Conservation (phyloP, 306 rosid genomes). For the Gillenia trifoliata region DNA sequence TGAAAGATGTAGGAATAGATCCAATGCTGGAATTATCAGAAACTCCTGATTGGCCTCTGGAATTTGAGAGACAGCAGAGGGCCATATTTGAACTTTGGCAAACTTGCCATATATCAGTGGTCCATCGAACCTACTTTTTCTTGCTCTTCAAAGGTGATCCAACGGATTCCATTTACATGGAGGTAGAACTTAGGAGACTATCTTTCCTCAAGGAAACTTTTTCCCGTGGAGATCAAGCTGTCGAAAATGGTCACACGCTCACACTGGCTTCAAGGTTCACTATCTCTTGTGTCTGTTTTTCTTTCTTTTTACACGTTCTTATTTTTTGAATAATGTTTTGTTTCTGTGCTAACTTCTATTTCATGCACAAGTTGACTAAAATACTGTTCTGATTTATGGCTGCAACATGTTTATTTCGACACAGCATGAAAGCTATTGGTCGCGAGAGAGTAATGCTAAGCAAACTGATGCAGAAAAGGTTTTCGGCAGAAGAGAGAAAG, state of each 20-base stretch:
- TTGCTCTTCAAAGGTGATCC: conserved; percentile 93
- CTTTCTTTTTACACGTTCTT: not conserved
- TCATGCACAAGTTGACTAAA: not conserved
- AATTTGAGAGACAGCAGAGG: conserved; percentile 68
- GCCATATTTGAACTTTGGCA: conserved; percentile 85
- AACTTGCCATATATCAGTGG: conserved; percentile 74
- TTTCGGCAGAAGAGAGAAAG: conserved; percentile 63
- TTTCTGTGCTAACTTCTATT: not conserved
- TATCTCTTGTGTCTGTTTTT: conserved; percentile 6
- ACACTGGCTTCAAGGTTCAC: conserved; percentile 73
- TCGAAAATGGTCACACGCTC: conserved; percentile 49
- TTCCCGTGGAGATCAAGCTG: conserved; percentile 48
- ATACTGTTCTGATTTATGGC: not conserved
- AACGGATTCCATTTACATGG: conserved; percentile 87
- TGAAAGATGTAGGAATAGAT: conserved; percentile 55
- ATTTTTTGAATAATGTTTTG: not conserved
- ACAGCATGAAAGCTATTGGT: conserved; percentile 61
- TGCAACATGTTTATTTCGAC: conserved; percentile 14
- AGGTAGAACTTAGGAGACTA: conserved; percentile 84
- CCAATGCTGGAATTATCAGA: conserved; percentile 57
- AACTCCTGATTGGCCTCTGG: conserved; percentile 71
- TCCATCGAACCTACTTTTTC: conserved; percentile 95
- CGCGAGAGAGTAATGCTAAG: conserved; percentile 74
- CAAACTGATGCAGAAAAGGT: conserved; percentile 76
- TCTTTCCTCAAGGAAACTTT: conserved; percentile 76